Conservation (phyloP, 2,329 filamentous ascomycete species). For the Trichoderma breve region DNA sequence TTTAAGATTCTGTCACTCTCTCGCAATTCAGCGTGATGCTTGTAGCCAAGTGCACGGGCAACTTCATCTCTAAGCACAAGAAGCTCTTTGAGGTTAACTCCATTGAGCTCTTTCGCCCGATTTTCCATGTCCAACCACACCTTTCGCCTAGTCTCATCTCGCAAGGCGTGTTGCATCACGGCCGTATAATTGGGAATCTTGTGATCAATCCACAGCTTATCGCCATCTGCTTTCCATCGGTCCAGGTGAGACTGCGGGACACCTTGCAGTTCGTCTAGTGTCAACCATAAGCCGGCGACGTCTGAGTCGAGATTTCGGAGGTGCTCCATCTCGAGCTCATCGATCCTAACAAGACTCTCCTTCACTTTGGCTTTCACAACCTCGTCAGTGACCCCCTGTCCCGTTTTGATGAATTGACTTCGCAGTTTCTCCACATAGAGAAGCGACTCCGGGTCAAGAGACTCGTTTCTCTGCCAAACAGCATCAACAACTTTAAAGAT, state of each 20-base stretch:
- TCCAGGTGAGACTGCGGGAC: slow-evolving; percentile 67
- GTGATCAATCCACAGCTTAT: slow-evolving; percentile 14
- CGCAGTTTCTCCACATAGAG: slow-evolving; percentile 4
- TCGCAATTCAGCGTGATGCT: slow-evolving; percentile 33
- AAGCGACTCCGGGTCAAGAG: not conserved
- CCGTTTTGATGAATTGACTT: slow-evolving; percentile 1
- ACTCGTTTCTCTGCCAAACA: slow-evolving; percentile 31
- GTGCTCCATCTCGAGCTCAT: slow-evolving; percentile 7
- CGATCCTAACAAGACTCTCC: slow-evolving; percentile 1
- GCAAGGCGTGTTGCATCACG: slow-evolving; percentile 6
- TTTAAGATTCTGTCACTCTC: slow-evolving; percentile 16
- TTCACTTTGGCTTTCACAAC: not conserved
- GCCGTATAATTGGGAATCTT: slow-evolving; percentile 16
- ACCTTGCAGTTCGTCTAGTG: slow-evolving; percentile 63
- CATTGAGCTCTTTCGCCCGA: slow-evolving; percentile 60
- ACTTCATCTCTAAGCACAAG: slow-evolving; percentile 69
- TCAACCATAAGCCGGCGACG: slow-evolving; percentile 70
- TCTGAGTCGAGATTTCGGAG: slow-evolving; percentile 71
- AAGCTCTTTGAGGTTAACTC: slow-evolving; percentile 65
- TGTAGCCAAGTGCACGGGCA: slow-evolving; percentile 68
- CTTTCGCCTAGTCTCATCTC: slow-evolving; percentile 53
- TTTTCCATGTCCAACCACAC: slow-evolving; percentile 73
- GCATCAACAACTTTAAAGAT: slow-evolving; percentile 61
- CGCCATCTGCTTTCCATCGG: slow-evolving; percentile 26
- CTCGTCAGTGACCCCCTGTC: slow-evolving; percentile 2